Conservation (phyloP, 192 early-diverging fungal genomes). For the Phycomyces nitens region DNA sequence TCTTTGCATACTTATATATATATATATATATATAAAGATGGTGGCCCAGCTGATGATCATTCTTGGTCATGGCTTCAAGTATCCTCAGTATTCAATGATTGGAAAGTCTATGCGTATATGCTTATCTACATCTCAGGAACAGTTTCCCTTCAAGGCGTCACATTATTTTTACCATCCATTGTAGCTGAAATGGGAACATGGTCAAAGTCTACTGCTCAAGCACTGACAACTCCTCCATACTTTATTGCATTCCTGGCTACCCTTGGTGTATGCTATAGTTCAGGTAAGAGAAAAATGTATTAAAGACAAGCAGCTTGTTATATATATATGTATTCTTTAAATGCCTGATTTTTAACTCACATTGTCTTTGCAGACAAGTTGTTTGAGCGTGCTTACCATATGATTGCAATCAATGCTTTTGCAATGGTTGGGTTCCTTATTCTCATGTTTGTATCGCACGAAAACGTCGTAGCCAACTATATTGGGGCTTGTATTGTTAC, state of each 20-base stretch:
- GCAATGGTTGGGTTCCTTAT: conserved; percentile 19
- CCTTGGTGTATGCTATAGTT: conserved; percentile 21
- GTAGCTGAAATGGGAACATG: conserved; percentile 38
- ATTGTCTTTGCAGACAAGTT: neutral
- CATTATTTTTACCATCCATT: conserved; percentile 71
- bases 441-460: conserved; percentile 18
- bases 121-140: conserved; percentile 57
- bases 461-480: conserved; percentile 10
- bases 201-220: conserved; percentile 22
- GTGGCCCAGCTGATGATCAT: conserved; percentile 41
- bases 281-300: neutral
- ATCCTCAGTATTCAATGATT: conserved; percentile 42
- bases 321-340: no score
- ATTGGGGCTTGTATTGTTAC: conserved; percentile 23
- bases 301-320: no score
- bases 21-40: no score
- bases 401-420: conserved; percentile 19
- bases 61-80: conserved; percentile 40
- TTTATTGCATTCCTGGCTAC: conserved; percentile 23
- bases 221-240: conserved; percentile 29
- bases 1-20: no score
- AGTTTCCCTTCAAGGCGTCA: conserved; percentile 58
- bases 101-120: conserved; percentile 43
- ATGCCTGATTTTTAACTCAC: neutral
- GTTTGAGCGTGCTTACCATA: conserved; percentile 22